phyloP scores from a whole-genome alignment of 176 grass and related monocot genomes.

The Ananas comosus region DNA sequence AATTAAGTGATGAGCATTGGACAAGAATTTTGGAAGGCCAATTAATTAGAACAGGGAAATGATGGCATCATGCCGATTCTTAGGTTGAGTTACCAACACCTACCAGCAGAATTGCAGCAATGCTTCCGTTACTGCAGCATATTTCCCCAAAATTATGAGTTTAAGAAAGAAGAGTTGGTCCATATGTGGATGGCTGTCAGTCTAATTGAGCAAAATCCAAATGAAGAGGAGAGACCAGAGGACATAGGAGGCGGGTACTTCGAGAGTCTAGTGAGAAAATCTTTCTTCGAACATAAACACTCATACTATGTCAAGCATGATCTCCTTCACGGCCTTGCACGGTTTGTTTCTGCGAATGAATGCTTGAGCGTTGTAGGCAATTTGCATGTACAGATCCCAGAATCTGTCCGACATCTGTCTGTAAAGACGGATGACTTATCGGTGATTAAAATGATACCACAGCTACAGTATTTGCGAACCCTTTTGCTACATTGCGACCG shows the following conservation, averaged over 20 bases:
- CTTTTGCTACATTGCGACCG: not conserved
- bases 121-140: slow-evolving; percentile 25
- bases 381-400: not conserved
- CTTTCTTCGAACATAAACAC: not conserved
- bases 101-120: slow-evolving; percentile 1
- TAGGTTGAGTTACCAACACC: slow-evolving; percentile 20
- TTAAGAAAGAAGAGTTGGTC: slow-evolving; percentile 10
- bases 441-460: not conserved
- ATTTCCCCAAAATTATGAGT: not conserved
- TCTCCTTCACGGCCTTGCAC: slow-evolving; percentile 11
- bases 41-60: not conserved
- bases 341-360: slow-evolving; percentile 15
- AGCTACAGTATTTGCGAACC: not conserved
- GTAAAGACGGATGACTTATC: not conserved
- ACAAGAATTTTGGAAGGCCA: slow-evolving; percentile 5
- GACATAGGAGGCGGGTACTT: slow-evolving; percentile 13
- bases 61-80: slow-evolving; percentile 21
- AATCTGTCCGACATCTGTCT: slow-evolving; percentile 15
- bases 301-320: slow-evolving; percentile 18
- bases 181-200: slow-evolving; percentile 15
- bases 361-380: not conserved
- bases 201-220: not conserved
- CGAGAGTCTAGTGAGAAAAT: slow-evolving; percentile 7
- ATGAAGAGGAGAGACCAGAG: not conserved
- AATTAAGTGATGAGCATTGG: slow-evolving; percentile 7